phyloP scores from a whole-genome alignment of 306 rosid species.

The Vigna reflexopilosa region DNA sequence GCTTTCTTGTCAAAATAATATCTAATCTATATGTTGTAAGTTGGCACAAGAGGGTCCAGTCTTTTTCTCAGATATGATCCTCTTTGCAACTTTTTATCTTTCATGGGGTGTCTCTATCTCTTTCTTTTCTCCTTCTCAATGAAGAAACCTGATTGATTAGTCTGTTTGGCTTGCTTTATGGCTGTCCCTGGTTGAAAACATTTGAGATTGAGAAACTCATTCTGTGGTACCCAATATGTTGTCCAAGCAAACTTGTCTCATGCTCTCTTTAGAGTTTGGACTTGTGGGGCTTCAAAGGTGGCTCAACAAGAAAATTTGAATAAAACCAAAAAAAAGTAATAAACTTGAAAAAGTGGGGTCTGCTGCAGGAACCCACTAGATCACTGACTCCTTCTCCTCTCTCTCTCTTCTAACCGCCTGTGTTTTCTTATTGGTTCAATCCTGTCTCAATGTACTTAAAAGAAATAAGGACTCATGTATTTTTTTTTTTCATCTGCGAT shows the following conservation, averaged over 20 bases:
- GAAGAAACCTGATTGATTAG: constrained; percentile 66
- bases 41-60: constrained; percentile 54
- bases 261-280: constrained; percentile 43
- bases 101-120: constrained; percentile 59
- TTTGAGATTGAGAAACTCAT: constrained; percentile 55
- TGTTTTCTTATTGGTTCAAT: constrained; percentile 67
- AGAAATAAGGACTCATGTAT: constrained; percentile 39
- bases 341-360: constrained; percentile 50
- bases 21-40: constrained; percentile 44
- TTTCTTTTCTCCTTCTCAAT: constrained; percentile 62
- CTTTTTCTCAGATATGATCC: constrained; percentile 66
- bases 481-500: constrained; percentile 20
- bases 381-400: constrained; percentile 86
- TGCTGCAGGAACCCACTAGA: constrained; percentile 74
- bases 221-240: constrained; percentile 55
- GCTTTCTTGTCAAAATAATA: constrained; percentile 65
- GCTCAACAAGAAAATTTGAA: constrained; percentile 11
- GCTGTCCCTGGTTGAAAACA: constrained; percentile 50
- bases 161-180: constrained; percentile 51
- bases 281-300: constrained; percentile 55
- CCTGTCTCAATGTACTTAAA: constrained; percentile 54
- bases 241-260: constrained; percentile 57
- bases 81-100: constrained; percentile 53
- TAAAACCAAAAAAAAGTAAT: background rate
- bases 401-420: constrained; percentile 81